Evolutionary conservation across 1,284 basidiomycete species (phyloP), one percentile per base, ranked within the genome.

Genomic region (Rhodotorula sp.): DNA sequence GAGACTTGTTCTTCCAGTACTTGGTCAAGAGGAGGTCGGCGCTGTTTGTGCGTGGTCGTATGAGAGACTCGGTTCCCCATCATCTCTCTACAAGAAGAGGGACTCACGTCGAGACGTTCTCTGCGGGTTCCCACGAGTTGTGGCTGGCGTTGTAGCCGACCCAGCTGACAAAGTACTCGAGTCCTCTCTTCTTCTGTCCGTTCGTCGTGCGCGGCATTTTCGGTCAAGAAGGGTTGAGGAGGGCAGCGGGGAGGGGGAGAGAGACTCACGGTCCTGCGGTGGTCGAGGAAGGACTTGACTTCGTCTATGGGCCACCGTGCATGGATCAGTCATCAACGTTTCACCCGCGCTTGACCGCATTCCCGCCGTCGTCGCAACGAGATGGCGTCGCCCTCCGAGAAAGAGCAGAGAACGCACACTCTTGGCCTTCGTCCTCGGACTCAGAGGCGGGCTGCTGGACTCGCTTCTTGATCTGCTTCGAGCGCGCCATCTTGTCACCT

Each of bases 101-200:
- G n/a, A 62, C 71, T 18, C 30, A 70, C 71, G 37, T 42, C 37
- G 10, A 17, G 24, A 67, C 55, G 26, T 60, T 60, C 6, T 57
- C 37, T 18, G 64, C 68, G 2, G 66, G 65, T 24, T 67, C 66
- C 71, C 71, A 73, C 15, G 68, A 65, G 45, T 60, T 48, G 26
- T 70, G 60, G 3, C 54, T 29, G 7, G 62, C 56, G 42, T 54
- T 30, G 62, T 62, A 73, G 4, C 66, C 71, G 4, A 55, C 46
- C 71, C 71, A 73, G 20, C 49, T 42, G n/a, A 73, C 62, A 6
- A 37, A 26, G 60, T 73, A 73, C 46, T 62, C 20, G 6, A 73
- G 58, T 3, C 7, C 33, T 26, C 45, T 53, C 14, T 42, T 51
- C 33, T 67, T 45, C 42, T 51, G 37, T n/a, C n/a, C n/a, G n/a